These are phyloP conservation scores for Torrubiellomyces zombiae DNA, from an alignment of 2,329 filamentous ascomycete genomes.

Conservation along the genomic window DNA sequence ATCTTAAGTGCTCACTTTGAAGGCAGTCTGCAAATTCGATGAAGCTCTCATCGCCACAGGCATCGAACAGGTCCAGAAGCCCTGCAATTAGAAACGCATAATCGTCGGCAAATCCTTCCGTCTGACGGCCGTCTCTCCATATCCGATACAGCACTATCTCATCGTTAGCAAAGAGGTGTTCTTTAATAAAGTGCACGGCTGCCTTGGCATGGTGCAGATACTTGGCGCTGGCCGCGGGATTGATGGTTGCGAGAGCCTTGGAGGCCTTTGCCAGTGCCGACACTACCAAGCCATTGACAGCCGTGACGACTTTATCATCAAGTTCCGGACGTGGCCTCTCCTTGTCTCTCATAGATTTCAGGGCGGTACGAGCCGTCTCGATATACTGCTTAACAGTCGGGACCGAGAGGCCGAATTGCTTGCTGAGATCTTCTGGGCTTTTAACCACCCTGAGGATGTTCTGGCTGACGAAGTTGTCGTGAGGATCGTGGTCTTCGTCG, in stretches of 20 bases:
- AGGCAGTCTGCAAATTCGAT: slow-evolving; percentile 68
- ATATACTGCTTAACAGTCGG: slow-evolving; percentile 54
- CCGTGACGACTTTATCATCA: slow-evolving; percentile 76
- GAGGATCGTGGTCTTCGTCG: slow-evolving; percentile 61
- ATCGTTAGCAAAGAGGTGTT: slow-evolving; percentile 52
- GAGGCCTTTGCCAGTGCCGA: slow-evolving; percentile 62
- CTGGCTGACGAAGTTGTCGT: slow-evolving; percentile 88
- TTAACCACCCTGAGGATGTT: slow-evolving; percentile 67
- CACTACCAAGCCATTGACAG: slow-evolving; percentile 82
- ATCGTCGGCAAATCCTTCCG: slow-evolving; percentile 74
- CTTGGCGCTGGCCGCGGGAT: slow-evolving; percentile 35
- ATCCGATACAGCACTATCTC: slow-evolving; percentile 54
- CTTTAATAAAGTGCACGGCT: slow-evolving; percentile 55
- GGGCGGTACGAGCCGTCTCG: slow-evolving; percentile 45
- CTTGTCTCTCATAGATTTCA: slow-evolving; percentile 54
- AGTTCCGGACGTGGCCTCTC: slow-evolving; percentile 61
- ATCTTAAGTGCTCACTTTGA: slow-evolving; percentile 47
- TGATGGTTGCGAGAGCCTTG: slow-evolving; percentile 46
- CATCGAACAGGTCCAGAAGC: slow-evolving; percentile 68
- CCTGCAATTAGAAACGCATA: slow-evolving; percentile 81
- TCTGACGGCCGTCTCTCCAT: slow-evolving; percentile 49
- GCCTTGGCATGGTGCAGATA: slow-evolving; percentile 51
- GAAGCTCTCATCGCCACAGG: slow-evolving; percentile 59
- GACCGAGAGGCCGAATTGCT: slow-evolving; percentile 56
- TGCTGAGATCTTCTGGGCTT: slow-evolving; percentile 51